Evolutionary conservation across 106 monocot genomes (phyloP).

Genomic region (Xerophyta viscosa): DNA sequence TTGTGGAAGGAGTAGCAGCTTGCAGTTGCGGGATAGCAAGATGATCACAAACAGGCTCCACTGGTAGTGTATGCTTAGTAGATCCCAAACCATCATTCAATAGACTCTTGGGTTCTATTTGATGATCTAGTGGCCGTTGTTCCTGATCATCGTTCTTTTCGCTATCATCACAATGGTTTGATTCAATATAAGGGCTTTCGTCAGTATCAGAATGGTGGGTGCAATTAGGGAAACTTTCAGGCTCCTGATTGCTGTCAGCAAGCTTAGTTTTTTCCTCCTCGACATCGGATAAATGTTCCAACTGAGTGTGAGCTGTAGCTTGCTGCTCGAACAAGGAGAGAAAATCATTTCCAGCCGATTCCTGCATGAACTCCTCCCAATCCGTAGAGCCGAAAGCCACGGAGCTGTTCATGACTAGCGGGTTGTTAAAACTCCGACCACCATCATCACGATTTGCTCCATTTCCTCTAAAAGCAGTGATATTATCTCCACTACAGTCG

Average conservation of each 20-base stretch:
- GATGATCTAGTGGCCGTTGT: too few species aligned
- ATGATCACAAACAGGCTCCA: too few species aligned
- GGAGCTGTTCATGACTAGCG: constrained; percentile 33
- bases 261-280: background rate
- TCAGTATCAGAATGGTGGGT: background rate
- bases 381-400: constrained; percentile 54
- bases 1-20: background rate
- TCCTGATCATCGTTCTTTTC: too few species aligned
- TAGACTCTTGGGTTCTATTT: too few species aligned
- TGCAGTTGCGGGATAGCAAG: too few species aligned
- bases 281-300: background rate
- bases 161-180: too few species aligned
- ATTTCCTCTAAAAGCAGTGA: constrained; percentile 31
- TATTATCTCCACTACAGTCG: constrained; percentile 28
- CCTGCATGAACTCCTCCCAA: constrained; percentile 49
- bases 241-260: background rate
- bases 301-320: constrained; percentile 5
- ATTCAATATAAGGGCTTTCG: too few species aligned
- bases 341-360: constrained; percentile 15
- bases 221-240: background rate
- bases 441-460: constrained; percentile 11
- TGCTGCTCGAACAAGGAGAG: constrained; percentile 9
- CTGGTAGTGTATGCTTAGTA: too few species aligned
- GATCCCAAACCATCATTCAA: background rate
- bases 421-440: constrained; percentile 1